These are phyloP conservation scores for Colletotrichum siamense DNA, from an alignment of 2,329 filamentous ascomycete species.

Conservation along the genomic window DNA sequence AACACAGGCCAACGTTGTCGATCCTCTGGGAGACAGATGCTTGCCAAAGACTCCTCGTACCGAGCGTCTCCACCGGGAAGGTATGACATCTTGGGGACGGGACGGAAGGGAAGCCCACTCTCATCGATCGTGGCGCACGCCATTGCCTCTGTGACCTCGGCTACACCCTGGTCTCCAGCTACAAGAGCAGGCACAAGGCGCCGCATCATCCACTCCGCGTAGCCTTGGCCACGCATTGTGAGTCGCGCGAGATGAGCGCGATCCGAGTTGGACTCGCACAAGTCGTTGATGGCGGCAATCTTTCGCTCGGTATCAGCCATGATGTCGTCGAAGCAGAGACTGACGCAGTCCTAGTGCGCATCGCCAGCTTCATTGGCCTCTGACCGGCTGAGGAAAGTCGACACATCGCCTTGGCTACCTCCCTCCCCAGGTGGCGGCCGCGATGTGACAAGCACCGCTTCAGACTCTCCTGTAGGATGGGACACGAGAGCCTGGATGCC, in stretches of 20 bases:
- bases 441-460: not conserved
- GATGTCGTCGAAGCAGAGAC: not conserved
- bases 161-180: too few relatives aligned
- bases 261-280: not conserved
- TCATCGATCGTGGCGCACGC: too few relatives aligned
- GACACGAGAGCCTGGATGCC: too few relatives aligned
- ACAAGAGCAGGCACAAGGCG: too few relatives aligned
- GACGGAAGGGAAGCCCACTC: too few relatives aligned
- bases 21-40: too few relatives aligned
- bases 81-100: too few relatives aligned
- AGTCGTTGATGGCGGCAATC: not conserved
- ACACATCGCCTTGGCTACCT: not conserved
- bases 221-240: not conserved
- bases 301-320: not conserved
- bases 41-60: too few relatives aligned
- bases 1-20: too few relatives aligned
- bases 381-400: not conserved
- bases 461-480: too few relatives aligned
- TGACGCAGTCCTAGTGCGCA: not conserved
- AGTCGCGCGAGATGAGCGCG: not conserved
- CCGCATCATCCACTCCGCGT: not conserved
- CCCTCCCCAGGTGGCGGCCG: not conserved
- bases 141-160: too few relatives aligned
- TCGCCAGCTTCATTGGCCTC: not conserved
- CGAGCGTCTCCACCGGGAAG: too few relatives aligned